Evolutionary conservation across 2,329 filamentous ascomycete genomes (phyloP), one percentile per base, ranked within the genome.

Genomic region (Cladosporium sp.): DNA sequence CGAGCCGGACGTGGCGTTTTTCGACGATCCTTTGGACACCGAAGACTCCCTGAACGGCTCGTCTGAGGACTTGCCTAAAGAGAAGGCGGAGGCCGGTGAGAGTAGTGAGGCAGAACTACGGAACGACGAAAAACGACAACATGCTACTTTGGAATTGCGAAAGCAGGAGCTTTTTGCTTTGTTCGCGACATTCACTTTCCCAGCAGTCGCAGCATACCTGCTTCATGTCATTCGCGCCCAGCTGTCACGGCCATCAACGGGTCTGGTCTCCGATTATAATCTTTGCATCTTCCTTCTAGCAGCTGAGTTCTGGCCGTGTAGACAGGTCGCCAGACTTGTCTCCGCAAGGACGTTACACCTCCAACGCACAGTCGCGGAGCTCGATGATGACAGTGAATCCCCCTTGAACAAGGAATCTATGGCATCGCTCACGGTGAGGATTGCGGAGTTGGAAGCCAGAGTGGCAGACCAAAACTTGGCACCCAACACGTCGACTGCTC

Each of bases 181-280:
- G 18, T 70, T 87, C 0, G 88, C 89, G 7, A 97, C 93, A 77
- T 96, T 97, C 72, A 67, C 90, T 31, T 89, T 91, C 33, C 94
- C 94, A 0, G 74, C 92, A 0, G 75, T 92, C 4, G 91, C 91
- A n/a, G 91, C 93, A 31, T 95, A 90, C 78, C 81, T 97, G 46
- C 83, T 98, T 12, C 93, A 97, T 75, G 82, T 87, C 23, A 91
- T 97, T 66, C 88, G 94, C 60, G 85, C 85, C 10, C 92, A 94
- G 72, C 86, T 98, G 21, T 93, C 91, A 28, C 85, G 91, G 1
- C 91, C 91, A 0, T 93, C 92, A 0, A 93, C 96, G 76, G 91
- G 91, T 1, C 82, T 98, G 12, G 89, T 98, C 7, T 96, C 92
- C 5, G 91, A 97, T 77, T 96, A 94, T 79, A 97, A 97, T 77